Evolutionary conservation across 345 rosid species (phyloP).

Genomic region (Nasturtium officinale): DNA sequence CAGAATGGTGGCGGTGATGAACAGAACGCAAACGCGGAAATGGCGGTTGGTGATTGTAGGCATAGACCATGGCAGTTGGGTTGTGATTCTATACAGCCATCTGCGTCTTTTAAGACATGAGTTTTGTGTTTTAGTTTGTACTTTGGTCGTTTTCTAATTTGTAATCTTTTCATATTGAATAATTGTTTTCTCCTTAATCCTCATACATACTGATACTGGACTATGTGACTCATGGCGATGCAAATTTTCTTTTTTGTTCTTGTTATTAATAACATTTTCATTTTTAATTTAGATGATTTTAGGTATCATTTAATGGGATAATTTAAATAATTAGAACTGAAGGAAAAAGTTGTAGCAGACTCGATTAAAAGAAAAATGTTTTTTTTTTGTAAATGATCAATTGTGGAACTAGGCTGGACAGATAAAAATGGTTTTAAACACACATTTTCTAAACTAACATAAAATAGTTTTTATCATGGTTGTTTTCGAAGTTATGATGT

Average conservation of each 20-base stretch:
- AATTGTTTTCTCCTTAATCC: neutral
- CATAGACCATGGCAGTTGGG: constrained; percentile 21
- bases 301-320: too few relatives aligned
- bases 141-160: constrained; percentile 1
- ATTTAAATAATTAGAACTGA: neutral
- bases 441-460: neutral
- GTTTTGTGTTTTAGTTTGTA: constrained; percentile 14
- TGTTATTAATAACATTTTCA: neutral
- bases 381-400: neutral
- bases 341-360: neutral
- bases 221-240: neutral
- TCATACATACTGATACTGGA: neutral
- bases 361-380: neutral
- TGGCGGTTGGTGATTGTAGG: constrained; percentile 38
- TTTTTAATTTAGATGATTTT: too few relatives aligned
- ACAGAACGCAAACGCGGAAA: constrained; percentile 35
- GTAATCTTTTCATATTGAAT: neutral
- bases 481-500: neutral
- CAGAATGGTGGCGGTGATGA: constrained; percentile 19
- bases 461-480: neutral
- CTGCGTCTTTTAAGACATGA: constrained; percentile 38
- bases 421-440: neutral
- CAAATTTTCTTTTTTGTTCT: neutral
- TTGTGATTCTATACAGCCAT: constrained; percentile 29
- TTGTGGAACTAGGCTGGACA: neutral